phyloP scores from a whole-genome alignment of 768 basidiomycete genomes.

The Lentinula boryana region DNA sequence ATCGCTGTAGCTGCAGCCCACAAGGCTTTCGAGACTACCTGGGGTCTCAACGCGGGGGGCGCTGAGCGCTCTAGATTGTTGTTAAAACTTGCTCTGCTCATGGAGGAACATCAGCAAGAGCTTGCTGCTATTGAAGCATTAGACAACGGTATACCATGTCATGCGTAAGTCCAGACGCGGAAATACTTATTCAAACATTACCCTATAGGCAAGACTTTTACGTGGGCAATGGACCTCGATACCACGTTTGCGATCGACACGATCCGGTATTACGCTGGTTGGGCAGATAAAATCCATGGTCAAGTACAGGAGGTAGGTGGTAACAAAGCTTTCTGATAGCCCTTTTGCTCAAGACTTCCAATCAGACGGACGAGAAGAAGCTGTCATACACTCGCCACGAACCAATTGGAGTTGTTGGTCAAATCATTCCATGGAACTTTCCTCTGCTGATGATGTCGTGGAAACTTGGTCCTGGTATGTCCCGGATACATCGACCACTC shows the following conservation, averaged over 20 bases:
- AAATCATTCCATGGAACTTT: constrained; percentile 29
- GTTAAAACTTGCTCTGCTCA: constrained; percentile 39
- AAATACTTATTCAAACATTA: neutral
- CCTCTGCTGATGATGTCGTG: constrained; percentile 39
- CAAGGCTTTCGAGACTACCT: constrained; percentile 27
- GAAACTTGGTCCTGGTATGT: constrained; percentile 46
- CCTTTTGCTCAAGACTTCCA: neutral
- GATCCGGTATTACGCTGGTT: constrained; percentile 44
- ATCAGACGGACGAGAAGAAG: constrained; percentile 23
- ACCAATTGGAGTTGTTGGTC: constrained; percentile 50
- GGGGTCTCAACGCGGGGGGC: constrained; percentile 37
- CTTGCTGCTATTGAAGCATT: constrained; percentile 42
- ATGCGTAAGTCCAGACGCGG: no score
- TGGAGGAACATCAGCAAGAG: constrained; percentile 37
- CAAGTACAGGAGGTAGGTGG: constrained; percentile 29
- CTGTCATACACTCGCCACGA: constrained; percentile 58
- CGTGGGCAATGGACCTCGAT: constrained; percentile 12
- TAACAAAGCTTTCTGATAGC: neutral
- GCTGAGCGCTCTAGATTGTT: constrained; percentile 30
- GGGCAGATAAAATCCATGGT: constrained; percentile 45
- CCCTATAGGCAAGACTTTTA: constrained; percentile 18
- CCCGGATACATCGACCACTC: neutral
- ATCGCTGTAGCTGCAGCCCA: constrained; percentile 56
- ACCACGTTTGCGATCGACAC: constrained; percentile 22
- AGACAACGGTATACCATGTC: constrained; percentile 27